phyloP scores from a whole-genome alignment of 1,139 yeast genomes.

The Geotrichum fermentans region DNA sequence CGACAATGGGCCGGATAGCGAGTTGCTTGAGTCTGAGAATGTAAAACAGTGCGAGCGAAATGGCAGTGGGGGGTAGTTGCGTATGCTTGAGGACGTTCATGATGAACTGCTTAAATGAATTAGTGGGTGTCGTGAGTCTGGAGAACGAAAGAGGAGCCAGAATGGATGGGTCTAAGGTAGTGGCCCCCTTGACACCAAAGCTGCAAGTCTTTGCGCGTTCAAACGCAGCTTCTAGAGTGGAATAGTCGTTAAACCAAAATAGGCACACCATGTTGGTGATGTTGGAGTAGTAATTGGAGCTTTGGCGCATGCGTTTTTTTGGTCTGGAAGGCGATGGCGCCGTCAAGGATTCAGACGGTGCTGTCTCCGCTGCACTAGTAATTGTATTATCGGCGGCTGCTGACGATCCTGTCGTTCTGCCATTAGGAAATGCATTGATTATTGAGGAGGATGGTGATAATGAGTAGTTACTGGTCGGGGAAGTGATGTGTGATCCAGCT shows the following conservation, averaged over 20 bases:
- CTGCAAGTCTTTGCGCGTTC: constrained; percentile 15
- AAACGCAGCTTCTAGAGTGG: constrained; percentile 21
- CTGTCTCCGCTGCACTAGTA: too few relatives aligned
- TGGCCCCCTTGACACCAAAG: constrained; percentile 9
- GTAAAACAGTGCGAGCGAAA: constrained; percentile 37
- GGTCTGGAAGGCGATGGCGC: background rate
- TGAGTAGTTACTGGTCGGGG: background rate
- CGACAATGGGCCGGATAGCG: constrained; percentile 29
- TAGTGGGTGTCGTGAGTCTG: constrained; percentile 23
- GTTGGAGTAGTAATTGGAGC: constrained; percentile 25
- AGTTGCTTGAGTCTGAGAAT: constrained; percentile 32
- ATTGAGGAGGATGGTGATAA: background rate
- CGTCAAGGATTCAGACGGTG: too few relatives aligned
- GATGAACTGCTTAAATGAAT: constrained; percentile 28
- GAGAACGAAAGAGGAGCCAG: constrained; percentile 9
- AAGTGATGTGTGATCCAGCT: background rate
- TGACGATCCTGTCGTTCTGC: too few relatives aligned
- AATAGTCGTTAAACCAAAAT: constrained; percentile 32
- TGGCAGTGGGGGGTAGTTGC: constrained; percentile 35
- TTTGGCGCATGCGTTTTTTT: background rate
- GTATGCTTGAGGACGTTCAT: constrained; percentile 32
- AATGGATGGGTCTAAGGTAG: background rate
- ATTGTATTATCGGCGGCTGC: too few relatives aligned
- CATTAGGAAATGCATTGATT: background rate
- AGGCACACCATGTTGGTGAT: constrained; percentile 34